These are phyloP conservation scores for Scheffersomyces stipitis DNA, from an alignment of 805 yeast species.

Conservation along the genomic window DNA sequence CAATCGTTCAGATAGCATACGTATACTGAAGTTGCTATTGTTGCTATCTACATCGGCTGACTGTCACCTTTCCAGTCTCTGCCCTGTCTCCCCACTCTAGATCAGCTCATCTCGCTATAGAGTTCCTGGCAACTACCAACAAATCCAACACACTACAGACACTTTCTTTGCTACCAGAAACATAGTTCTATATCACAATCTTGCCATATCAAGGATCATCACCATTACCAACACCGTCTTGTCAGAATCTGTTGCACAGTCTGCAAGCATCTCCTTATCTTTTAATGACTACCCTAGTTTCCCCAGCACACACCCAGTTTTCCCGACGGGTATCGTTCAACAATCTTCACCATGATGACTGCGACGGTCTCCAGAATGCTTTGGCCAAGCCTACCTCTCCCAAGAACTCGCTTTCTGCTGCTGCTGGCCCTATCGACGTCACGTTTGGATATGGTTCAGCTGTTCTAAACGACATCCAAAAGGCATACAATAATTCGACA, in stretches of 20 bases:
- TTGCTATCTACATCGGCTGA: too few species aligned
- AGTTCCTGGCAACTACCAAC: too few species aligned
- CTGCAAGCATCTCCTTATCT: not conserved
- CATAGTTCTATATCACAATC: too few species aligned
- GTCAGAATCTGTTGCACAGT: not conserved
- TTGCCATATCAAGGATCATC: too few species aligned
- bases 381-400: not conserved
- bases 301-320: slow-evolving; percentile 7
- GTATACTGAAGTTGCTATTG: too few species aligned
- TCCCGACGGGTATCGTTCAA: slow-evolving; percentile 46
- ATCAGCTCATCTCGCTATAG: too few species aligned
- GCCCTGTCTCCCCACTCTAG: too few species aligned
- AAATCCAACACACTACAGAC: too few species aligned
- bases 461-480: slow-evolving; percentile 16
- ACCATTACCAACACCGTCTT: slow-evolving; percentile 4
- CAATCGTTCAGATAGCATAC: too few species aligned
- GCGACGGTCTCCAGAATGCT: slow-evolving; percentile 11
- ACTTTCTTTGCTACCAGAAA: too few species aligned
- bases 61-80: too few species aligned
- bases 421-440: slow-evolving; percentile 10
- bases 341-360: slow-evolving; percentile 33
- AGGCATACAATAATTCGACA: slow-evolving; percentile 9
- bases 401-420: not conserved
- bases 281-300: not conserved
- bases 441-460: slow-evolving; percentile 22